Conservation (phyloP, 371 early-diverging fungal genomes). For the Umbelopsis sp. region DNA sequence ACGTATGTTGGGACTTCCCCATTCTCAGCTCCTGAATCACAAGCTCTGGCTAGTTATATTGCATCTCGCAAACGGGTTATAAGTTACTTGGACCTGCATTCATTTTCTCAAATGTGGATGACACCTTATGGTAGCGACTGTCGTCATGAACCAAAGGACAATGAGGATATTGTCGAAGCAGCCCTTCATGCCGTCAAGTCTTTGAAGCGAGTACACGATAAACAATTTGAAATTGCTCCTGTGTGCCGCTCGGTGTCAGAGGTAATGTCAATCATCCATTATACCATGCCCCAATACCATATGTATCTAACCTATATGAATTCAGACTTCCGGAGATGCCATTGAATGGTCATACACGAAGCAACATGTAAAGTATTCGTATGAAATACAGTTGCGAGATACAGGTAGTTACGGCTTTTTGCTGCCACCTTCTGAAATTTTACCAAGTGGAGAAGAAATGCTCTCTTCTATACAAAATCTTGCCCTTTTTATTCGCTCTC, state of each 20-base stretch:
- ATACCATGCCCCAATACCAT: neutral
- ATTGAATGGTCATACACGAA: constrained; percentile 13
- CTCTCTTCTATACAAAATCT: neutral
- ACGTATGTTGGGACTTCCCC: constrained; percentile 42
- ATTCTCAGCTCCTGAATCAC: constrained; percentile 44
- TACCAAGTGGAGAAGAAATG: constrained; percentile 14
- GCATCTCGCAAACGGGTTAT: constrained; percentile 28
- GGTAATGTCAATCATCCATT: neutral
- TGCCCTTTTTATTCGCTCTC: constrained; percentile 3
- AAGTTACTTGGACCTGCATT: constrained; percentile 58
- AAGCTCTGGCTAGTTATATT: constrained; percentile 52
- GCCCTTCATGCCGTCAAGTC: constrained; percentile 50
- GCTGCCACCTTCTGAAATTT: constrained; percentile 8
- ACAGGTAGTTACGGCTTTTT: constrained; percentile 10
- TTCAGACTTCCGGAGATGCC: constrained; percentile 8
- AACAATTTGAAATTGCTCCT: constrained; percentile 29
- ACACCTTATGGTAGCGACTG: constrained; percentile 43
- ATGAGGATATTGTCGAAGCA: constrained; percentile 39
- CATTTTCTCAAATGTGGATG: constrained; percentile 56
- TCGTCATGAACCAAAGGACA: constrained; percentile 23
- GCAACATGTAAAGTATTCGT: constrained; percentile 15
- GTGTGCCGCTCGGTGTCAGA: constrained; percentile 14
- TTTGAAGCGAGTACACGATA: constrained; percentile 50
- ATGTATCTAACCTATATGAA: neutral
- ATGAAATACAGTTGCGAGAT: constrained; percentile 7